phyloP scores from a whole-genome alignment of 2,329 filamentous ascomycete genomes.

The Claviceps purpurea region DNA sequence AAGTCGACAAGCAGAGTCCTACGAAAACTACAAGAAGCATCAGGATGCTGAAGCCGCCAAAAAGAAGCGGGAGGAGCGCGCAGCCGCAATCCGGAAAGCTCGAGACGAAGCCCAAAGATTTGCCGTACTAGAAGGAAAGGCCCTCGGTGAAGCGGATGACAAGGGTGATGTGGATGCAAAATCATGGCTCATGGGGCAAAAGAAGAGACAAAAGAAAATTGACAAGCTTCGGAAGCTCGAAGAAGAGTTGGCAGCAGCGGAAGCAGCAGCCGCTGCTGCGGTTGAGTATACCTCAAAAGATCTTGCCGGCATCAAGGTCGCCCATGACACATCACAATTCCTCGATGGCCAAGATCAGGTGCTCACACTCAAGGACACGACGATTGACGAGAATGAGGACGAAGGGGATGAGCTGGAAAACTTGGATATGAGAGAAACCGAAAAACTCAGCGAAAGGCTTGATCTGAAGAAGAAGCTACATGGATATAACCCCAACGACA shows the following conservation, averaged over 20 bases:
- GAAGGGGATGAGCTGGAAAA: constrained; percentile 87
- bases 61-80: constrained; percentile 63
- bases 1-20: constrained; percentile 57
- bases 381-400: constrained; percentile 70
- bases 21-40: constrained; percentile 56
- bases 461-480: constrained; percentile 83
- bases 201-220: constrained; percentile 89
- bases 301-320: constrained; percentile 81
- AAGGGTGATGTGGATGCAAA: constrained; percentile 61
- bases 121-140: constrained; percentile 65
- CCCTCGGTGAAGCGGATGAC: constrained; percentile 63
- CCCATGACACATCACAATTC: constrained; percentile 72
- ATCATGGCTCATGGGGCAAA: constrained; percentile 76
- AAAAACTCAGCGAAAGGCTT: constrained; percentile 61
- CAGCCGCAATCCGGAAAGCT: constrained; percentile 74
- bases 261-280: constrained; percentile 49
- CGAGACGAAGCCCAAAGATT: constrained; percentile 71
- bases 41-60: constrained; percentile 64
- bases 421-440: constrained; percentile 54
- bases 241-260: constrained; percentile 65
- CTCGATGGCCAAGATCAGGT: constrained; percentile 77
- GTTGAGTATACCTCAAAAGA: constrained; percentile 71
- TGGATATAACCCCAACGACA: constrained; percentile 71
- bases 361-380: constrained; percentile 85
- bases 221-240: constrained; percentile 59